Percentiles rank a stretch among this genome's conserved stretches.
These are phyloP conservation scores for Alopecurus myosuroides DNA, from an alignment of 176 grass and related monocot species.

Conservation along the genomic window DNA sequence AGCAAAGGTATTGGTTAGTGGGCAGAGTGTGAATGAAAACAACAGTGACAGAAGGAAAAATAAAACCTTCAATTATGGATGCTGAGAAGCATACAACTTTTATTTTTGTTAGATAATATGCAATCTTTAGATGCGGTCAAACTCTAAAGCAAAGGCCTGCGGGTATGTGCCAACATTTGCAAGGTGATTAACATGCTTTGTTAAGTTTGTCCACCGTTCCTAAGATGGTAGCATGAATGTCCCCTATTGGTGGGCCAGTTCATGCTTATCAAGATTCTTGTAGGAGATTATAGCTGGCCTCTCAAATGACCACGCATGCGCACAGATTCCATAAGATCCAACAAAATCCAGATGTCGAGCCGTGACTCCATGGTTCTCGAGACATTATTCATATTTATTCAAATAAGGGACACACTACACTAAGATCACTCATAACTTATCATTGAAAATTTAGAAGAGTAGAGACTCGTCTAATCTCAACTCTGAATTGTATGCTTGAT, in stretches of 20 bases:
- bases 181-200: neutral
- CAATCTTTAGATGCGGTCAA: neutral
- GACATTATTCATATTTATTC: neutral
- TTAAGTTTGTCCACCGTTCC: neutral
- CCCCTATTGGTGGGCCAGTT: too few relatives aligned
- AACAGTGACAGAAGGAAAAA: neutral
- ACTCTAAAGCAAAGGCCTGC: neutral
- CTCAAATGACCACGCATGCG: neutral
- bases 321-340: neutral
- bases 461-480: neutral
- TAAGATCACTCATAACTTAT: neutral
- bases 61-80: neutral
- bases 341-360: neutral
- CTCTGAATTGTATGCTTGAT: neutral
- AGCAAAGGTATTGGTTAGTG: constrained; percentile 3
- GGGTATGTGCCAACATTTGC: neutral
- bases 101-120: neutral
- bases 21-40: neutral
- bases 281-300: neutral
- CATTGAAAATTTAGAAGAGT: neutral
- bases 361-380: neutral
- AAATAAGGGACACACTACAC: neutral
- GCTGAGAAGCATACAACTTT: neutral
- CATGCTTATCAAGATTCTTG: neutral
- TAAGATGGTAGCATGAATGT: too few relatives aligned